Percentiles rank a stretch among this genome's conserved stretches.
These are phyloP conservation scores for Sarcomyxa edulis DNA, from an alignment of 768 basidiomycete genomes.

Conservation along the genomic window DNA sequence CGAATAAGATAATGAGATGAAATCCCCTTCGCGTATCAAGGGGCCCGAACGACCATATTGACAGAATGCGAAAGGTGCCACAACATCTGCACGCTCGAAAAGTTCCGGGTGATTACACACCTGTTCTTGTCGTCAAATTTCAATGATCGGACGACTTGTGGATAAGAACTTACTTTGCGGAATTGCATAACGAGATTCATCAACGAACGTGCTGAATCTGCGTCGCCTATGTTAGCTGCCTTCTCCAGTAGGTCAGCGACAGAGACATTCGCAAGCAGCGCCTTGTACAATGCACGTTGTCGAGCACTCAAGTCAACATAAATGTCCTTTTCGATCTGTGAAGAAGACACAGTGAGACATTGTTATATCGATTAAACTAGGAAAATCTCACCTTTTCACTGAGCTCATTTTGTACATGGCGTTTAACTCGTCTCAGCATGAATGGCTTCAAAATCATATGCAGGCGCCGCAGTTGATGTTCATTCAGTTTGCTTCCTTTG, in stretches of 20 bases:
- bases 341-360: not conserved
- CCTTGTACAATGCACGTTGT: constrained; percentile 87
- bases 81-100: constrained; percentile 95
- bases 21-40: constrained; percentile 84
- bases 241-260: constrained; percentile 92
- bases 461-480: constrained; percentile 88
- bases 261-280: constrained; percentile 87
- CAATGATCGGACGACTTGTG: not conserved
- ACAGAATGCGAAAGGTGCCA: constrained; percentile 88
- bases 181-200: constrained; percentile 99
- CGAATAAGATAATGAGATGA: constrained; percentile 77
- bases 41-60: constrained; percentile 77
- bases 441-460: constrained; percentile 99
- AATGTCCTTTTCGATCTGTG: constrained; percentile 93
- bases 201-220: constrained; percentile 85
- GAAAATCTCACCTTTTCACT: constrained; percentile 87
- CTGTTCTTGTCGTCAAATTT: constrained; percentile 28
- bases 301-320: constrained; percentile 92
- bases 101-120: constrained; percentile 98
- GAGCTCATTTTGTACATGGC: constrained; percentile 98
- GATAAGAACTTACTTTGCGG: constrained; percentile 63
- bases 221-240: constrained; percentile 87
- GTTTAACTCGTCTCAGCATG: constrained; percentile 96
- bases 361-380: not conserved
- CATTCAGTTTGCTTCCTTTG: constrained; percentile 87